Conservation (phyloP, 148 eudicot genomes). For the Hydrangea macrophylla region DNA sequence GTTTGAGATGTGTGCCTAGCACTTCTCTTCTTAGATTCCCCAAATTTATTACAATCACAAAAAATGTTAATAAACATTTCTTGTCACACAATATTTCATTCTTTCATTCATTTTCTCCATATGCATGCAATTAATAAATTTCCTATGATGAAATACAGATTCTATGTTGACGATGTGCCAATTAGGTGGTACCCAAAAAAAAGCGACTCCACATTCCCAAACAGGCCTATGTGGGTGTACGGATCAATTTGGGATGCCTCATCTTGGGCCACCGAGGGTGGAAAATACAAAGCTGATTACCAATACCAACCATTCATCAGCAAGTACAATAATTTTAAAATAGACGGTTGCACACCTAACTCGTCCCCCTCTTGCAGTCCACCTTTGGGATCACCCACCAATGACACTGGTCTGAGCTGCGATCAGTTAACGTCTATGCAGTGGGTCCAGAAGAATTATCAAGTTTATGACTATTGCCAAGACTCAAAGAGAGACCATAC, state of each 20-base stretch:
- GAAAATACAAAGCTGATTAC: conserved; percentile 24
- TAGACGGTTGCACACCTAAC: conserved; percentile 1
- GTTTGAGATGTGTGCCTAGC: no score
- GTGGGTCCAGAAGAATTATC: conserved; percentile 21
- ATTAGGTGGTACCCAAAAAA: conserved; percentile 19
- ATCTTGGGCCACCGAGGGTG: conserved; percentile 21
- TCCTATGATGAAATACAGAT: conserved; percentile 13
- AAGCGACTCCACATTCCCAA: conserved; percentile 19
- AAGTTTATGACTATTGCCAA: conserved; percentile 21
- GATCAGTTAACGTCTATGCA: conserved; percentile 15
- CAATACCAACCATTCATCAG: conserved; percentile 20
- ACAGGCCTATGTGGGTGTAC: conserved; percentile 19
- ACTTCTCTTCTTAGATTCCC: no score
- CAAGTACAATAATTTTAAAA: conserved; percentile 14
- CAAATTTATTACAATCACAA: no score
- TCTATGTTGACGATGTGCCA: conserved; percentile 25
- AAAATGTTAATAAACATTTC: neutral
- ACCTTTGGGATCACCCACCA: conserved; percentile 5
- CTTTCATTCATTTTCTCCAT: neutral
- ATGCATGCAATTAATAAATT: neutral
- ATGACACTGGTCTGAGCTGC: conserved; percentile 14
- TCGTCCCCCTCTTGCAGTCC: conserved; percentile 11
- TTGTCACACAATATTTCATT: conserved; percentile 1
- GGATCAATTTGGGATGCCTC: conserved; percentile 27
- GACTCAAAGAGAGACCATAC: conserved; percentile 21